phyloP scores from a whole-genome alignment of 2,329 filamentous ascomycete genomes.

The Chaetomiaceae sp. region DNA sequence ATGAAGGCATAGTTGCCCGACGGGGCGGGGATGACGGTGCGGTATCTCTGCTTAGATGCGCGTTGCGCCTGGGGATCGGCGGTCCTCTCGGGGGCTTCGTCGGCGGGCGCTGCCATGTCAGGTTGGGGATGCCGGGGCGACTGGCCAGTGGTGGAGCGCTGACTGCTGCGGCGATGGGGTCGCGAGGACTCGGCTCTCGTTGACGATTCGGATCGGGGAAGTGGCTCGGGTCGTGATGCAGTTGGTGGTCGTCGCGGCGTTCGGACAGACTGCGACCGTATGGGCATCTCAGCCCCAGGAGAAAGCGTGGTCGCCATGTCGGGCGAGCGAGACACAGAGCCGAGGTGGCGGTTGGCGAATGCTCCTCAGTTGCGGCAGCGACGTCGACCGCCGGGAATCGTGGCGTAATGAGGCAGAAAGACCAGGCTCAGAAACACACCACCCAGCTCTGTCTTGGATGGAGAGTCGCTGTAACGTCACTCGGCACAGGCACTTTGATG shows the following conservation, averaged over 20 bases:
- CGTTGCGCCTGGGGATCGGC: conserved; percentile 39
- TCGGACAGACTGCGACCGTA: conserved; percentile 28
- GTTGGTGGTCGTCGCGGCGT: conserved; percentile 28
- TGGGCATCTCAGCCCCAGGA: conserved; percentile 26
- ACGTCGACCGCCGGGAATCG: neutral
- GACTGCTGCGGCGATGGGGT: conserved; percentile 37
- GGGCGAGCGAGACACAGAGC: conserved; percentile 1
- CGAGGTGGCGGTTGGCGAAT: conserved; percentile 2
- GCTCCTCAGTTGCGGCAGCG: conserved; percentile 5
- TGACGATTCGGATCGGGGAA: conserved; percentile 27
- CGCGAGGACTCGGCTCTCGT: conserved; percentile 27
- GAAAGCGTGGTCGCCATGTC: conserved; percentile 27
- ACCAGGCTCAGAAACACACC: conserved; percentile 1
- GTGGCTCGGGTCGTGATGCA: conserved; percentile 23
- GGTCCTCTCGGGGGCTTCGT: conserved; percentile 45
- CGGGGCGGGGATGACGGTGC: conserved; percentile 82
- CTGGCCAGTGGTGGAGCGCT: conserved; percentile 38
- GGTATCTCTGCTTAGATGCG: conserved; percentile 51
- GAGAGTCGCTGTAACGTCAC: neutral
- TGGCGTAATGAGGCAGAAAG: neutral
- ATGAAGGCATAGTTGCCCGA: conserved; percentile 93
- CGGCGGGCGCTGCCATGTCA: conserved; percentile 50
- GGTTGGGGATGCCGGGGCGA: conserved; percentile 28
- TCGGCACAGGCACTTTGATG: neutral
- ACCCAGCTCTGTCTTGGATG: conserved; percentile 1